Percentiles rank a stretch among this genome's conserved stretches.
phyloP scores from a whole-genome alignment of 1,284 basidiomycete genomes.

The Gymnopus androsaceus region DNA sequence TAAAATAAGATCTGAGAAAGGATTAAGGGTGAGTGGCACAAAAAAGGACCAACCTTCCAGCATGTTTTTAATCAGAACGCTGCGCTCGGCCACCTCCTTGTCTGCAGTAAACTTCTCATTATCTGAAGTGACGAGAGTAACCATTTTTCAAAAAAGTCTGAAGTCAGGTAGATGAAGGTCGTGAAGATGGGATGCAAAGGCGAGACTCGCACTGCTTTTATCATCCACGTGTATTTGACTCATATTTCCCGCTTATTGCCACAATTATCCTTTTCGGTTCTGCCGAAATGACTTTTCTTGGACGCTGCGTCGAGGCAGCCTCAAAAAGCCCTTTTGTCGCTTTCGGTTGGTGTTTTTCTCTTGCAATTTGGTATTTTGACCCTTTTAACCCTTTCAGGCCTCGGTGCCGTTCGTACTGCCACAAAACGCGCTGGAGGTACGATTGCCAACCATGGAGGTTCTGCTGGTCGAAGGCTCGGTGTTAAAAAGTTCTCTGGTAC shows the following conservation, averaged over 20 bases:
- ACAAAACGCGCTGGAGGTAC: conserved; percentile 94
- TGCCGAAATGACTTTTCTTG: conserved; percentile 46
- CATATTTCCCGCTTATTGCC: background rate
- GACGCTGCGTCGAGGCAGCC: conserved; percentile 35
- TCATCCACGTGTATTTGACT: background rate
- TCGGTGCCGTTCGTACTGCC: conserved; percentile 82
- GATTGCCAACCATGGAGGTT: conserved; percentile 88
- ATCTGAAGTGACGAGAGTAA: conserved; percentile 88
- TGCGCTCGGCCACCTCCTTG: conserved; percentile 93
- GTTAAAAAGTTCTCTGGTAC: conserved; percentile 92
- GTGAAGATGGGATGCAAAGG: conserved; percentile 17
- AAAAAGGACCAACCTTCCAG: conserved; percentile 77
- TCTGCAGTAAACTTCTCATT: conserved; percentile 95
- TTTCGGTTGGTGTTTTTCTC: conserved; percentile 39
- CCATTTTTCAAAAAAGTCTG: conserved; percentile 47
- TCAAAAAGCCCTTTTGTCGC: conserved; percentile 30
- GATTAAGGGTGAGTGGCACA: conserved; percentile 12
- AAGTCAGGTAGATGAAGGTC: background rate
- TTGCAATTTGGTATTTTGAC: conserved; percentile 14
- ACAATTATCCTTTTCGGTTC: background rate
- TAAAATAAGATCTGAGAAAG: conserved; percentile 18
- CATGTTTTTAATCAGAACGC: conserved; percentile 99
- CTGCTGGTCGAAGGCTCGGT: conserved; percentile 88
- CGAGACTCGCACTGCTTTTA: too few species aligned
- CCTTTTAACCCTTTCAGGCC: conserved; percentile 20